These are phyloP conservation scores for Nidularia pulvinata DNA, from an alignment of 768 basidiomycete species.

Conservation along the genomic window DNA sequence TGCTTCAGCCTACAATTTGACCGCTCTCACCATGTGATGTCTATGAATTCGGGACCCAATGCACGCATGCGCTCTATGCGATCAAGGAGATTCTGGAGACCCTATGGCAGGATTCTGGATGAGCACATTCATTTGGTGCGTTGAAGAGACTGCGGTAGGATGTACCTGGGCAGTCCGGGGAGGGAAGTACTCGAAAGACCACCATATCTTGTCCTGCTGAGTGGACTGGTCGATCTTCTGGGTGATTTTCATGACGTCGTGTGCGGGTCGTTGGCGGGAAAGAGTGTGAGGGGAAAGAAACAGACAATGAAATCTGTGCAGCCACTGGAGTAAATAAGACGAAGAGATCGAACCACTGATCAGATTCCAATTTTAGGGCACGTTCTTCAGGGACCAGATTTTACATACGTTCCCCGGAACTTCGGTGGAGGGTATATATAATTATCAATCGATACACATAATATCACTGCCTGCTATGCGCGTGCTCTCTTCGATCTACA, in stretches of 20 bases:
- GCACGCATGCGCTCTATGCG: conserved; percentile 98
- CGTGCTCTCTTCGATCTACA: too few relatives aligned
- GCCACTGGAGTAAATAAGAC: conserved; percentile 5
- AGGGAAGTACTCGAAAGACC: conserved; percentile 99
- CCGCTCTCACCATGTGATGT: conserved; percentile 84
- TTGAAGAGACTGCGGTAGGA: background rate
- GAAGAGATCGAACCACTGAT: conserved; percentile 25
- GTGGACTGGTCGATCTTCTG: conserved; percentile 88
- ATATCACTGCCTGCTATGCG: too few relatives aligned
- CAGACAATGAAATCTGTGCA: conserved; percentile 5
- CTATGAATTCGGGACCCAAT: conserved; percentile 96
- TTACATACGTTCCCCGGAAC: too few relatives aligned
- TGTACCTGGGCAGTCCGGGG: conserved; percentile 90
- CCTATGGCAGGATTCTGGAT: conserved; percentile 37
- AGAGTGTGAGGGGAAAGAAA: conserved; percentile 11
- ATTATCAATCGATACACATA: too few relatives aligned
- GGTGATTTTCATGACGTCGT: conserved; percentile 82
- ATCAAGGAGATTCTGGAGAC: conserved; percentile 94
- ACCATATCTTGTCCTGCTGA: conserved; percentile 89
- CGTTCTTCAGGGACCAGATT: conserved; percentile 14
- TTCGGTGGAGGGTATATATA: too few relatives aligned
- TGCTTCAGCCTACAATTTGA: conserved; percentile 1
- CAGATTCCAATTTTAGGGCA: conserved; percentile 21
- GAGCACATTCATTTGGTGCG: background rate
- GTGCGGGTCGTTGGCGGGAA: conserved; percentile 10